phyloP scores from a whole-genome alignment of 2,329 filamentous ascomycete species.

The Endoconidiophora laricicola region DNA sequence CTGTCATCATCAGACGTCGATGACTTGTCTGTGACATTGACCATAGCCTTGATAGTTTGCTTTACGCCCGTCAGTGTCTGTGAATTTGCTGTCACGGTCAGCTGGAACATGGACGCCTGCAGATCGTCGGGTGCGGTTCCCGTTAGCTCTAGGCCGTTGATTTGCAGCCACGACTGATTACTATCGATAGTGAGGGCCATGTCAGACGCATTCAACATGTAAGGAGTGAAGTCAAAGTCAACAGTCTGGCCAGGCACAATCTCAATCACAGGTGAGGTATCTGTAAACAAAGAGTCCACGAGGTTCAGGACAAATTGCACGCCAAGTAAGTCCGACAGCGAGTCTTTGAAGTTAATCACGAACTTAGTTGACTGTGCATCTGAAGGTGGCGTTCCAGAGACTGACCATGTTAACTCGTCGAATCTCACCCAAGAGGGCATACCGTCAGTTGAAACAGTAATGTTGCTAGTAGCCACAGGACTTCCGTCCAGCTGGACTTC shows the following conservation, averaged over 20 bases:
- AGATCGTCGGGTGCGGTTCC: conserved; percentile 23
- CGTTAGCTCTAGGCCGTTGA: conserved; percentile 23
- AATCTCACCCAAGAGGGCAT: conserved; percentile 56
- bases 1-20: conserved; percentile 14
- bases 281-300: conserved; percentile 23
- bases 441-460: conserved; percentile 34
- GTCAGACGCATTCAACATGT: conserved; percentile 25
- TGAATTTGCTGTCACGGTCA: conserved; percentile 11
- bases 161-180: conserved; percentile 27
- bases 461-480: conserved; percentile 28
- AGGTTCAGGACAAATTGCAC: conserved; percentile 30
- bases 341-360: conserved; percentile 42
- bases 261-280: conserved; percentile 23
- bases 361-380: conserved; percentile 44
- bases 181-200: conserved; percentile 24
- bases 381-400: conserved; percentile 49
- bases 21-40: conserved; percentile 22
- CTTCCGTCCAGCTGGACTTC: conserved; percentile 42
- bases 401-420: conserved; percentile 39
- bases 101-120: not conserved
- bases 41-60: conserved; percentile 16
- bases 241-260: conserved; percentile 26
- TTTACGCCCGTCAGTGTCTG: conserved; percentile 11
- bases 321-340: conserved; percentile 40
- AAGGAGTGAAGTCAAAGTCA: conserved; percentile 25